Base-by-base conservation (phyloP, 345 rosid species). In the Ceriops zippeliana region DNA sequence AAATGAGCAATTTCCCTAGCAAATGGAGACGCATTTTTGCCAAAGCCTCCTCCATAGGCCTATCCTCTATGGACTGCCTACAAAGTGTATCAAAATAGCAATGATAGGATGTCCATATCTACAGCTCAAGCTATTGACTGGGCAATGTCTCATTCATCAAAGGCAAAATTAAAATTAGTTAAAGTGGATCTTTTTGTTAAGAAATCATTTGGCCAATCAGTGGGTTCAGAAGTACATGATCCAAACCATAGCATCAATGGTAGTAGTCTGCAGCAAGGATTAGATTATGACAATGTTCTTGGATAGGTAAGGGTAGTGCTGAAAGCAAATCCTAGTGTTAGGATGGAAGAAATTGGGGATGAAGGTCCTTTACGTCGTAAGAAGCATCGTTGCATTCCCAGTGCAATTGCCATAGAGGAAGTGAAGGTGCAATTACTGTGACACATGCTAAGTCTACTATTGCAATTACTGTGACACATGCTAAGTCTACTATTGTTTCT, bases 331-430 rank as follows among this genome's bases (percentile, higher is more conserved):
- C 84, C 90, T 62, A 90, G 91, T 53, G 81, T 81, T 66, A 74
- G 79, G 78, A 85, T 92, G 93, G 91, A 79, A 68, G 83, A 83
- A 63, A 87, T 87, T 78, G 91, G 85, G 67, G 86, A 83, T 69
- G 90, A 78, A 82, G 82, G 82, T 62, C 81, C 62, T 54, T 78
- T 84, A 51, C 88, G 90, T 75, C 84, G 89, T 52, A 91, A 86
- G 84, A 96, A 96, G 78, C 99, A 96, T 75, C 97, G 99, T 24
- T 98, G 99, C 76, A 98, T 96, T 80, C 99, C 99, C 37, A 96
- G 99, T 83, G 92, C 97, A 38, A 82, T 96, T 75, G 99, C 99
- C 69, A 86, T 96, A 30, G 99, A 92, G 83, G 98, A 96, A 87
- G 98, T 89, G 75, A 85, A 93, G 99, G 99, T 96, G 76, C 74